Base-by-base conservation (phyloP, 257 asterid species). In the Agastache rugosa region DNA sequence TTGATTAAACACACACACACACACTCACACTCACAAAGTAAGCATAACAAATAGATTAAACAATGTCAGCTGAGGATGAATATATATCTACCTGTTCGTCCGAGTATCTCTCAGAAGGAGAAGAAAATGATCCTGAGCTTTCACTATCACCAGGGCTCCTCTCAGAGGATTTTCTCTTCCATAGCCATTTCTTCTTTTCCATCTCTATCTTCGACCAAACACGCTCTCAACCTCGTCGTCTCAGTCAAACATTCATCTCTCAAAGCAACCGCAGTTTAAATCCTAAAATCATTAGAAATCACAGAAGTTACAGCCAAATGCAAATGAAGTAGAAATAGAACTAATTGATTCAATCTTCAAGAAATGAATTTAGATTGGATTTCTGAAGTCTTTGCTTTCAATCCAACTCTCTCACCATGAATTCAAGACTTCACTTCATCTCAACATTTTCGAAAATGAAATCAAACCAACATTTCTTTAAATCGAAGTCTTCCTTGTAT, bases 121-220 rank as follows among this genome's bases (percentile, higher is more conserved):
- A 87, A 75, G 93, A 89, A 80, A 87, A 75, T 11, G 91, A 90
- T 41, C 88, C 90, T 0, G 93, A 87, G 82, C 94, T 85, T 47
- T 88, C 96, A 47, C 89, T 87, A 77, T 88, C 94, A 23, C 94
- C 94, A 0, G 93, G 86, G 71, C 93, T 85, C 82, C 86, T 84
- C 73, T 88, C 96, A 0, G 91, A 84, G 67, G 91, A 63, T 71
- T 78, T 87, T 71, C 83, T 90, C 80, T 85, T 90, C 96, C 93
- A 90, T 63, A 81, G 76, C 95, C 96, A 90, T 76, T 88, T 90
- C 84, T 89, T 81, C 77, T 90, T 88, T 16, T 90, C 95, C 96
- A 87, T 88, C 75, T 61, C 67, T 51, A 50, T 16, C 29, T 23
- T 34, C 62, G 67, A 68, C 34, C 59, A 70, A 67, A 63, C 72